These are phyloP conservation scores for Didymellaceae sp. DNA, from an alignment of 2,329 filamentous ascomycete genomes.

Conservation along the genomic window DNA sequence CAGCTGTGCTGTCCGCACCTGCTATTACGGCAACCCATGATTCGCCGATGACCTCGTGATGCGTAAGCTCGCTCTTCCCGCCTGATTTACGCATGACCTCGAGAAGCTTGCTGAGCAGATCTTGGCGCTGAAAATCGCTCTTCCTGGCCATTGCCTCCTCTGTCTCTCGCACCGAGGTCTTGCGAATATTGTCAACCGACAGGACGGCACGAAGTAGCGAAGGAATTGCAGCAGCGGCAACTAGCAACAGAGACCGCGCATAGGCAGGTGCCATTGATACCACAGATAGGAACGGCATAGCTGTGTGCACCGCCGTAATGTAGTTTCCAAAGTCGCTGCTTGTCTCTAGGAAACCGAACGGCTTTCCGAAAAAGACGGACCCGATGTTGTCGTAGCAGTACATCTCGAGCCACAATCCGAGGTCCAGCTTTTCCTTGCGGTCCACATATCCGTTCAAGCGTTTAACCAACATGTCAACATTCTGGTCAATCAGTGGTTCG, in stretches of 20 bases:
- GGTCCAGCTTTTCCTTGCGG: conserved; percentile 24
- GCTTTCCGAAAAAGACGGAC: conserved; percentile 31
- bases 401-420: conserved; percentile 39
- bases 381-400: conserved; percentile 28
- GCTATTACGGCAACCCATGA: conserved; percentile 43
- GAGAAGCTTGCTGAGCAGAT: conserved; percentile 41
- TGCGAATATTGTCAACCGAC: conserved; percentile 25
- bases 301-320: conserved; percentile 43
- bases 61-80: conserved; percentile 1
- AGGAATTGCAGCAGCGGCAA: conserved; percentile 21
- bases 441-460: conserved; percentile 30
- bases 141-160: conserved; percentile 15
- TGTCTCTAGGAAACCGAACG: conserved; percentile 28
- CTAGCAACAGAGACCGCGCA: conserved; percentile 16
- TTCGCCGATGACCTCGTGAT: conserved; percentile 23
- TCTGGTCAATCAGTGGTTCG: conserved; percentile 32
- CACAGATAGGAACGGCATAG: conserved; percentile 35
- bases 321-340: conserved; percentile 28
- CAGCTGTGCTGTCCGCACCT: conserved; percentile 45
- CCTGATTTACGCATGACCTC: conserved; percentile 30
- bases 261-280: conserved; percentile 20
- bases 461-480: conserved; percentile 28
- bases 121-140: conserved; percentile 25
- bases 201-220: conserved; percentile 32
- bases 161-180: conserved; percentile 25